A percentile compares a stretch with the other conserved stretches of the same genome.
Evolutionary conservation across 2,329 filamentous ascomycete species (phyloP).

Genomic region (Aspergillus fumigatiaffinis): DNA sequence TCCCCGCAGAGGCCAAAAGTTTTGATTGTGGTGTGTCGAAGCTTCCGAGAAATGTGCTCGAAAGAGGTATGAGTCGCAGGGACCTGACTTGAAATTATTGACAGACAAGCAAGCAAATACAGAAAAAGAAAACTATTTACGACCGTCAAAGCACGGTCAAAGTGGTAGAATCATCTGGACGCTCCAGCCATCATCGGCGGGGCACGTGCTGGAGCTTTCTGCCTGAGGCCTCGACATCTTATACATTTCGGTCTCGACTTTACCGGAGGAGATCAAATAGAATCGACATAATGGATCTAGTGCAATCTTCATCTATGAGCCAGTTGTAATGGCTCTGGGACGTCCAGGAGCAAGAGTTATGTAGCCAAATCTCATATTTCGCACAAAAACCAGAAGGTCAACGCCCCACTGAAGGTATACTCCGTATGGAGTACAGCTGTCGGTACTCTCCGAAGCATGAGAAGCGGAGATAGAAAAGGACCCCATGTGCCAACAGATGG

Average conservation of each 20-base stretch:
- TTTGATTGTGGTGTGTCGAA: slow-evolving; percentile 19
- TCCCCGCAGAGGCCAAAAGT: slow-evolving; percentile 9
- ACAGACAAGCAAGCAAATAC: not conserved
- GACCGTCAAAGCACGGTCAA: not conserved
- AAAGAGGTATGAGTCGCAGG: not conserved
- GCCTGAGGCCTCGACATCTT: slow-evolving; percentile 18
- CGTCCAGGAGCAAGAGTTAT: not conserved
- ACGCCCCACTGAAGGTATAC: slow-evolving; percentile 19
- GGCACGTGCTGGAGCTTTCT: slow-evolving; percentile 18
- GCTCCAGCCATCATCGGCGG: not conserved
- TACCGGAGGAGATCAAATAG: not conserved
- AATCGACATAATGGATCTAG: not conserved
- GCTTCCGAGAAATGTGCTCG: slow-evolving; percentile 28
- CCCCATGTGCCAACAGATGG: not conserved
- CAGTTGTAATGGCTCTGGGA: not conserved
- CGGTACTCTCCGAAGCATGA: slow-evolving; percentile 35
- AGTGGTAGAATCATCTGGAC: not conserved
- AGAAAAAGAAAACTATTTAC: not conserved
- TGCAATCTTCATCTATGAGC: not conserved
- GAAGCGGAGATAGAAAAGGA: slow-evolving; percentile 19
- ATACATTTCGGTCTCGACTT: not conserved
- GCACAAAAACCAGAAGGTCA: not conserved
- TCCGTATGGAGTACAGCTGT: slow-evolving; percentile 19
- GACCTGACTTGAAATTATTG: not conserved
- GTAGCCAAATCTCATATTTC: not conserved